Base-by-base conservation (phyloP, 2,329 filamentous ascomycete species). In the Apiospora malaysiana region DNA sequence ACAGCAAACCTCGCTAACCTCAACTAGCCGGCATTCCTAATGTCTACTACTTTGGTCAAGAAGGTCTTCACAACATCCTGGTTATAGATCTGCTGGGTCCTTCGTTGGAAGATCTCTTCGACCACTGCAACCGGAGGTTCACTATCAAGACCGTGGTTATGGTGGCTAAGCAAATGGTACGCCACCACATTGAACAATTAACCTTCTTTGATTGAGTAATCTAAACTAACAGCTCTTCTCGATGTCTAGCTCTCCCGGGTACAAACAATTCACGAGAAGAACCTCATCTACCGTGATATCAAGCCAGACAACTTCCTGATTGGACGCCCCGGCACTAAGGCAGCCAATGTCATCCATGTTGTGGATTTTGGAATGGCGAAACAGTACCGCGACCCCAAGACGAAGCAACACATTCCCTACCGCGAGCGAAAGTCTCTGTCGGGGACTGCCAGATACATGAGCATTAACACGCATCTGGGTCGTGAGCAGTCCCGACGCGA, bases 321-420 rank as follows among this genome's bases (percentile, higher is more conserved):
- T 78, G 96, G 96, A 70, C 91, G 95, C 67, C 94, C 94, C 0
- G 92, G 91, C 77, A 95, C 94, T 72, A 98, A 98, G 85, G 89
- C 93, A n/a, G 93, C 95, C 78, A 98, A 98, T 81, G 94, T 98
- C 70, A 98, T 99, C 76, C 95, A 99, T 80, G 96, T 98, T 47
- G 95, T 99, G 78, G 96, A 99, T 83, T 99, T 99, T 79, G 96
- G 96, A 78, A 98, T 99, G 96, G 96, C 96, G 74, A 99, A 99
- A 86, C 96, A 98, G 82, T 99, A 98, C 83, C 92, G 96, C 77
- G 96, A 99, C 78, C 96, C 96, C 70, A 98, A 98, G 87, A 97
- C 96, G 47, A 98, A 98, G 85, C 96, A 98, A 83, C 96, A 99
- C 84, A 98, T 98, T 76, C 95, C 96, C 16, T 98, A 98, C 82